phyloP scores from a whole-genome alignment of 345 rosid species.

The Eutrema yunnanense region DNA sequence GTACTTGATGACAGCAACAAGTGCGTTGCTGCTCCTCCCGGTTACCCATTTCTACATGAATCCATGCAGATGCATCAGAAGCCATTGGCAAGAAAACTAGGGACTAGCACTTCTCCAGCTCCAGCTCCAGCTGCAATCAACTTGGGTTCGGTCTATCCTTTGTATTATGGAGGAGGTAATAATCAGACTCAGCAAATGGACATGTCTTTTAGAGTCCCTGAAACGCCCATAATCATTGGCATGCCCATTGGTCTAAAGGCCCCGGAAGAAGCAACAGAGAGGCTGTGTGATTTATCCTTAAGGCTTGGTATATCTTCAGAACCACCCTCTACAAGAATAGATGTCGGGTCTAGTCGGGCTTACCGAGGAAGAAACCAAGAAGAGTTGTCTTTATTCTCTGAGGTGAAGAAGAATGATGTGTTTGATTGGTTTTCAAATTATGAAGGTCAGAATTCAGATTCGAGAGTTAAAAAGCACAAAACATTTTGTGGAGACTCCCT shows the following conservation, averaged over 20 bases:
- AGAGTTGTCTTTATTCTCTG: conserved; percentile 60
- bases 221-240: conserved; percentile 51
- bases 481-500: conserved; percentile 32
- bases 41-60: conserved; percentile 42
- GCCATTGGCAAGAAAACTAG: conserved; percentile 30
- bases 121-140: conserved; percentile 4
- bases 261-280: conserved; percentile 35
- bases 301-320: conserved; percentile 64
- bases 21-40: conserved; percentile 13
- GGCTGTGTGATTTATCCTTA: conserved; percentile 72
- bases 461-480: conserved; percentile 44
- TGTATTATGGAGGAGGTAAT: conserved; percentile 54
- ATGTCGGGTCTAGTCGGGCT: conserved; percentile 35
- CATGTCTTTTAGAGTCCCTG: conserved; percentile 34
- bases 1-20: conserved; percentile 27
- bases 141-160: conserved; percentile 63
- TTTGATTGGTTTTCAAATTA: conserved; percentile 31
- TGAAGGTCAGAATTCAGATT: conserved; percentile 36
- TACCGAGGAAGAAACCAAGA: conserved; percentile 31
- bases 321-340: conserved; percentile 35
- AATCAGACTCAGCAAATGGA: conserved; percentile 33
- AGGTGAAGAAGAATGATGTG: conserved; percentile 36
- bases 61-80: conserved; percentile 29
- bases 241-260: conserved; percentile 56
- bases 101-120: conserved; percentile 18